Evolutionary conservation across 139 green algal genomes (phyloP), one percentile per base, ranked within the genome.

Genomic region (Monoraphidium neglectum): DNA sequence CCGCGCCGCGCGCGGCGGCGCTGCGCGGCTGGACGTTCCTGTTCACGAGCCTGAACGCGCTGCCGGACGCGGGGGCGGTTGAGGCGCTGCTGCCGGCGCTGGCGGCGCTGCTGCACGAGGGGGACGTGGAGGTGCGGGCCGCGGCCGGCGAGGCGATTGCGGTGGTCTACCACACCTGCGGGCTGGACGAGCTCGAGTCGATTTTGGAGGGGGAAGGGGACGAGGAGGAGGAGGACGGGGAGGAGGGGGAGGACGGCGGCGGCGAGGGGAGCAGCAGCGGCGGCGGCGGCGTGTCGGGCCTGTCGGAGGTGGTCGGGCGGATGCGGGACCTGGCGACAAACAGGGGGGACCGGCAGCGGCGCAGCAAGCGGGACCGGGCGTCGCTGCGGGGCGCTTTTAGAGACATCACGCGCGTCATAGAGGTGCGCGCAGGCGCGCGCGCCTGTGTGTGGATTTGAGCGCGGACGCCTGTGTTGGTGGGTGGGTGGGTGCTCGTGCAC

Each of bases 301-400:
- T 95, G 64, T 89, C 90, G 12, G 78, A 87, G 16, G 81, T 93
- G 43, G 60, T 94, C 57, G 74, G 74, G 2, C 80, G 89, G 5
- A 93, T 96, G 88, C 62, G 70, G 68, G 84, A 94, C 38, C 84
- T 96, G 73, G 88, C 91, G 0, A 87, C 53, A 10, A 92, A 93
- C 81, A 82, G 85, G 12, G 88, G 85, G 1, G 90, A 96, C 62
- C 57, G 53, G 32, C 71, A 68, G 67, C 79, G 90, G n/a, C 83
- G 84, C 30, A 88, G 63, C 66, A 87, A 84, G 77, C 80, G 83
- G 37, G 89, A 94, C 37, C 80, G 87, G 6, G 77, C 73, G 2
- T 43, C 66, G 0, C 74, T 88, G 37, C 78, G 76, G 15, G 67
- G 70, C 30, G 84, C 83, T 18, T 96, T 96, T 85, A 77, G 88